Evolutionary conservation across 345 rosid genomes (phyloP), one percentile per base, ranked within the genome.

Genomic region (Anacardium occidentale): DNA sequence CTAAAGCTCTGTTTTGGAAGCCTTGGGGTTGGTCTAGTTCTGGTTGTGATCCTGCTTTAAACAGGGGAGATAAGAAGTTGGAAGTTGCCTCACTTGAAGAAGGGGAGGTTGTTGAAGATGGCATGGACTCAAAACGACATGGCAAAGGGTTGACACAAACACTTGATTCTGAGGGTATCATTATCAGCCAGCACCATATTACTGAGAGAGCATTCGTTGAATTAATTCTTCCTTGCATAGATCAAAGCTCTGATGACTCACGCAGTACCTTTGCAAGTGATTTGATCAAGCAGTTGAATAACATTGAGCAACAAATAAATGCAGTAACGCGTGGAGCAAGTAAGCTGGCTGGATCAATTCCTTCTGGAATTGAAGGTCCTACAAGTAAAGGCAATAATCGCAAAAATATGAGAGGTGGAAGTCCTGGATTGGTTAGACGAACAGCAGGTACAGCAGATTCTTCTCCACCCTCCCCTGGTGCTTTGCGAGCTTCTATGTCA

Each of bases 161-260:
- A 37, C 67, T 81, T 6, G 95, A 89, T 74, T 58, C 81, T 64
- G 96, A 90, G 40, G 76, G 82, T 64, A 57, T 66, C 73, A 57
- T 56, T 76, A 40, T 70, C 60, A 72, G 74, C 75, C 86, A 77
- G 79, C 92, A 83, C 70, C 70, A 84, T 57, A 80, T 82, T 70
- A 90, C 93, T 15, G 99, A 91, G 86, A 96, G 83, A 77, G 98
- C 97, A 72, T 87, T 96, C 50, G 74, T 91, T 76, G 88, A 91
- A 75, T 79, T 96, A 72, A 89, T 96, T 76, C 94, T 96, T 81
- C 97, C 97, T 55, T 96, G 99, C 83, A 91, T 96, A 75, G 98
- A 93, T 81, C 98, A 88, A 81, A 91, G 96, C 75, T 96, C 98
- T 26, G 91, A 89, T 72, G 96, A 93, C 37, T 91, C 96, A 2